Conservation (phyloP, 2,329 filamentous ascomycete species). For the Clarireedia paspali region DNA sequence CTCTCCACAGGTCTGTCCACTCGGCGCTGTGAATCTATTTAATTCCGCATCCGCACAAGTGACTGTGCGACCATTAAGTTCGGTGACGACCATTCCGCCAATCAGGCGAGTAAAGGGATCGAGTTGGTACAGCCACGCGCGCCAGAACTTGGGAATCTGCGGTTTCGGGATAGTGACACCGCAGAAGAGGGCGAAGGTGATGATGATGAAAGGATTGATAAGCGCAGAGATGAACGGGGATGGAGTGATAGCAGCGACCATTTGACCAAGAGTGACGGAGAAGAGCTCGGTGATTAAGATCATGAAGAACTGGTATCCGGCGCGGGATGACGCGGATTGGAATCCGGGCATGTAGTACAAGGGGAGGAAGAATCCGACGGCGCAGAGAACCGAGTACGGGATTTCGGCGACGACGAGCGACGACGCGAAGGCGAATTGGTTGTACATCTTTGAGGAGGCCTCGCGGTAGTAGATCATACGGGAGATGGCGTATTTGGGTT, state of each 20-base stretch:
- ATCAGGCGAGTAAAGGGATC: constrained; percentile 80
- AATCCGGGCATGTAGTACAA: constrained; percentile 82
- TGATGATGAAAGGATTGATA: constrained; percentile 75
- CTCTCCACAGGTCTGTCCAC: constrained; percentile 59
- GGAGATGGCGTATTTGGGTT: constrained; percentile 75
- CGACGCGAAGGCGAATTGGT: constrained; percentile 66
- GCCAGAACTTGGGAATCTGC: constrained; percentile 73
- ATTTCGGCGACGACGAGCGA: constrained; percentile 78
- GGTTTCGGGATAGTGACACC: constrained; percentile 75
- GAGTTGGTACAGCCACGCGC: constrained; percentile 73
- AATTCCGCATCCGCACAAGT: constrained; percentile 53
- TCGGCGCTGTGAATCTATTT: constrained; percentile 60
- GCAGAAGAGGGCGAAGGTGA: constrained; percentile 79
- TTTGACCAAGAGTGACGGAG: constrained; percentile 71
- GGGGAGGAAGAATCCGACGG: constrained; percentile 72
- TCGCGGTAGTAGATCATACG: constrained; percentile 82
- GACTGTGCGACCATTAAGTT: constrained; percentile 59
- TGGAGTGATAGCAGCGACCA: constrained; percentile 69
- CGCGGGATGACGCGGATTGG: constrained; percentile 51
- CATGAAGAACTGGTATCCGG: constrained; percentile 84
- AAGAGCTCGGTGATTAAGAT: constrained; percentile 78
- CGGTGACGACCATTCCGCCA: constrained; percentile 70
- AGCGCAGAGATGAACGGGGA: constrained; percentile 71
- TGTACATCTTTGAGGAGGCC: constrained; percentile 79
- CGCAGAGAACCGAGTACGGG: constrained; percentile 75